These are phyloP conservation scores for Coemansia sp. DNA, from an alignment of 192 early-diverging fungal species.

Conservation along the genomic window DNA sequence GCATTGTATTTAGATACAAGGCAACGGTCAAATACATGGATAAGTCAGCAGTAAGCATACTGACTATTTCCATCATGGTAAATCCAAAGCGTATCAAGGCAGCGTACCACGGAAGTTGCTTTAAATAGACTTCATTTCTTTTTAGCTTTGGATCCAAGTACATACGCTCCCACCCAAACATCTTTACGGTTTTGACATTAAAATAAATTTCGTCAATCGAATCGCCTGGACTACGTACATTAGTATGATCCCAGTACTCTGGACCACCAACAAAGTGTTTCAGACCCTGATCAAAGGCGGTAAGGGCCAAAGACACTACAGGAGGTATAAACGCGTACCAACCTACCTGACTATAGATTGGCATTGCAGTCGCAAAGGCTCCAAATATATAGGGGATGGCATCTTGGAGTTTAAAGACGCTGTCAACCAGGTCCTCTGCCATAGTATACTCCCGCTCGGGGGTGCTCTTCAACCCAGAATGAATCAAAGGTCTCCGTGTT, in stretches of 20 bases:
- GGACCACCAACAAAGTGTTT: background rate
- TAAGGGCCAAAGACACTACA: background rate
- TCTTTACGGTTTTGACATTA: background rate
- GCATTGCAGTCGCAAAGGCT: background rate
- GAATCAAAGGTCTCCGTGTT: background rate
- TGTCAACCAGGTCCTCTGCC: background rate
- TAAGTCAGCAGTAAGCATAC: background rate
- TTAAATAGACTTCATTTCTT: background rate
- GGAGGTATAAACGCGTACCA: background rate
- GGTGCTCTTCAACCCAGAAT: background rate
- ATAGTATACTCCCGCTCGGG: background rate
- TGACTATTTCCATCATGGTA: background rate
- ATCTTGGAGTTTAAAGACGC: background rate
- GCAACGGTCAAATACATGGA: conserved; percentile 1
- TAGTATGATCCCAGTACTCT: background rate
- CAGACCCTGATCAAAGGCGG: no score
- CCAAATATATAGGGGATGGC: background rate
- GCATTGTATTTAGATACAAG: background rate
- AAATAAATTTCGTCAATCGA: background rate
- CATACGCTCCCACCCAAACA: conserved; percentile 14
- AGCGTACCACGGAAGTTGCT: conserved; percentile 5
- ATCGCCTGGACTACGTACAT: background rate
- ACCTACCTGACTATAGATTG: background rate
- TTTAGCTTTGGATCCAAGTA: background rate
- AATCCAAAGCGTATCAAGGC: background rate